Evolutionary conservation across 164 flowering plant species (phyloP).

Genomic region (Nelumbo lutea): DNA sequence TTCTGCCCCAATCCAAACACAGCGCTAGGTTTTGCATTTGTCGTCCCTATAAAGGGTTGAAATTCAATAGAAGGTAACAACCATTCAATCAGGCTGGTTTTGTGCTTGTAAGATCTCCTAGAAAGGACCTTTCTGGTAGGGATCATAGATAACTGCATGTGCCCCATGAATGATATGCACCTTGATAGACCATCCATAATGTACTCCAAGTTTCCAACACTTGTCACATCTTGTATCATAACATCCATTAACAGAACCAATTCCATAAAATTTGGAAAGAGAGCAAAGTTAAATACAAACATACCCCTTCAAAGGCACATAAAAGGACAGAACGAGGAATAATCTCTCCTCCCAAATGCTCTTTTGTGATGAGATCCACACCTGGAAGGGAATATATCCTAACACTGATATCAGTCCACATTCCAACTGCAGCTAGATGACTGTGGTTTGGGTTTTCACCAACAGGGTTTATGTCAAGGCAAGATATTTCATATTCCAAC

Average conservation of each 20-base stretch:
- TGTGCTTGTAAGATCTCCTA: not conserved
- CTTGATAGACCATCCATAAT: not conserved
- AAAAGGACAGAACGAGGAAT: conserved; percentile 98
- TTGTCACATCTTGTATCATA: not conserved
- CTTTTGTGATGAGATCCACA: conserved; percentile 73
- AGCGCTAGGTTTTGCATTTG: no score
- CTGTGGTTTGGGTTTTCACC: conserved; percentile 74
- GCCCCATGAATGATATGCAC: not conserved
- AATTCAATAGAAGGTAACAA: no score
- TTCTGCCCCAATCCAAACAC: no score
- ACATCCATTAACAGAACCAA: not conserved
- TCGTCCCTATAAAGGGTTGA: no score
- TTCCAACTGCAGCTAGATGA: conserved; percentile 93
- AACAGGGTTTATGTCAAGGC: conserved; percentile 94
- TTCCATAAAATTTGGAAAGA: not conserved
- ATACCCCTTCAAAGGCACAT: conserved; percentile 98
- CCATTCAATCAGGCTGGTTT: not conserved
- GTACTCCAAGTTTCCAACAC: not conserved
- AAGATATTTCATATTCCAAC: conserved; percentile 84
- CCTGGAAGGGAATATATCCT: conserved; percentile 85
- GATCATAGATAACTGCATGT: not conserved
- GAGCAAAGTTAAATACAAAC: conserved; percentile 6
- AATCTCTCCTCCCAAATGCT: conserved; percentile 89
- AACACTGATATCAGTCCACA: conserved; percentile 98
- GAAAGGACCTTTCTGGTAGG: not conserved